Percentiles rank a stretch among this genome's conserved stretches.
These are phyloP conservation scores for Trypanosoma mega DNA, from an alignment of 208 protist genomes.

Conservation along the genomic window DNA sequence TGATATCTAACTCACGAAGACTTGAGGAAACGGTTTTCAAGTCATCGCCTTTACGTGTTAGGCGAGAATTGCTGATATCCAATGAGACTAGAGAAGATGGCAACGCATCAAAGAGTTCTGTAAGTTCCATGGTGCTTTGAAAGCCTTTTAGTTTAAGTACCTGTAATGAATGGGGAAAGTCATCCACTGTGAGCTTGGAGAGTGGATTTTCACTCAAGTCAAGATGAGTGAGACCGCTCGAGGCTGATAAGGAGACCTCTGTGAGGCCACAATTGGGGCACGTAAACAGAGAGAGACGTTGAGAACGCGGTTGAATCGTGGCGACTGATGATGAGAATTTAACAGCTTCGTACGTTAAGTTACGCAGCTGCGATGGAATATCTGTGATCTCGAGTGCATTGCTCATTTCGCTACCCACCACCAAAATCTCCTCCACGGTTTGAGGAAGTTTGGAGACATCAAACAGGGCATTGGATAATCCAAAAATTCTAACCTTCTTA, in stretches of 20 bases:
- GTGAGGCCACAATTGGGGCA: constrained; percentile 12
- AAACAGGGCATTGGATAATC: constrained; percentile 9
- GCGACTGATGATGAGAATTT: background rate
- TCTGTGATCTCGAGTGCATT: too few species aligned
- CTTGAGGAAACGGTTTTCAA: background rate
- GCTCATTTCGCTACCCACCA: too few species aligned
- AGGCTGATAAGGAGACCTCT: background rate
- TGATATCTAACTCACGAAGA: background rate
- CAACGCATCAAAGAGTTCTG: background rate
- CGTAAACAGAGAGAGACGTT: background rate
- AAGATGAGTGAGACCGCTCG: background rate
- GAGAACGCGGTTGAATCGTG: background rate
- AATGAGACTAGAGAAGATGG: background rate
- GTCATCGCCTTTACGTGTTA: constrained; percentile 1
- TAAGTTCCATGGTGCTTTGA: background rate
- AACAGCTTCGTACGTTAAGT: constrained; percentile 6
- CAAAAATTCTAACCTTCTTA: background rate
- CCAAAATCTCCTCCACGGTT: background rate
- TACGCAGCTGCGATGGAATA: too few species aligned
- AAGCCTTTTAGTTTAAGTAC: background rate
- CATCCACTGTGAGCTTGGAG: background rate
- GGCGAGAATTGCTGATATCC: constrained; percentile 3
- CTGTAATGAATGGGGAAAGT: background rate
- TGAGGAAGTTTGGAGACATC: constrained; percentile 7
- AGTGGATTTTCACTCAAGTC: constrained; percentile 11